Evolutionary conservation across 768 basidiomycete genomes (phyloP), one percentile per base, ranked within the genome.

Genomic region (Phlegmacium glaucopus): DNA sequence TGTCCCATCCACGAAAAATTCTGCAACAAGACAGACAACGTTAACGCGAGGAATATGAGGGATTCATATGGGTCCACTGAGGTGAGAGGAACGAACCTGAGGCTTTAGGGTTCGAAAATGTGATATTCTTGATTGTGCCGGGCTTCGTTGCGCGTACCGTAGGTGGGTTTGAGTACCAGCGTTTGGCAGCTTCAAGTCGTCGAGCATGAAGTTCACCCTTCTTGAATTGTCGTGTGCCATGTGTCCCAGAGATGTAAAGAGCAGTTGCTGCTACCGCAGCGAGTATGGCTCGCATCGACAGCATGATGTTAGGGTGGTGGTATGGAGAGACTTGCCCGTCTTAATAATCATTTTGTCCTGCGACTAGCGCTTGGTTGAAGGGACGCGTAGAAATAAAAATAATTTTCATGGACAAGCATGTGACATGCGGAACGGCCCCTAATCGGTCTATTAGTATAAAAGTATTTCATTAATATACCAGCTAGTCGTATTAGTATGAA

Each of bases 1-100:
- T 36, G 66, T 72, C 1, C 87, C 87, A 52, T 87, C 69, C 12
- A 90, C 87, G 56, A 70, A 87, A 59, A 87, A 89, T 54, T 83
- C 85, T 85, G 49, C 16, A 29, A 32, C 37, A 29, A 6, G 9
- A 12, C 16, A 6, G 9, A 12, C 16, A 26, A 42, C 32, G 17
- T 25, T 40, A 15, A 8, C 8, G 25, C 43, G 13, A 39, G 25
- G 26, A 22, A 13, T 30, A 6, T 8, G 50, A 17, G 10, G 15
- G 10, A 27, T 17, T 25, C 27, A 10, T 22, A 22, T 22, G 22
- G 22, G 5, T 22, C 22, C 22, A 3, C 5, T 2, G 22, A 22
- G 22, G 22, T 5, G n/a, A n/a, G 35, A 29, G 28, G 7, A n/a
- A 62, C 71, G 50, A 50, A 84, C 84, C 64, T 18, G 80, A 79